Evolutionary conservation across 2,329 filamentous ascomycete species (phyloP), one percentile per base, ranked within the genome.

Genomic region (Aspergillus japonicus): DNA sequence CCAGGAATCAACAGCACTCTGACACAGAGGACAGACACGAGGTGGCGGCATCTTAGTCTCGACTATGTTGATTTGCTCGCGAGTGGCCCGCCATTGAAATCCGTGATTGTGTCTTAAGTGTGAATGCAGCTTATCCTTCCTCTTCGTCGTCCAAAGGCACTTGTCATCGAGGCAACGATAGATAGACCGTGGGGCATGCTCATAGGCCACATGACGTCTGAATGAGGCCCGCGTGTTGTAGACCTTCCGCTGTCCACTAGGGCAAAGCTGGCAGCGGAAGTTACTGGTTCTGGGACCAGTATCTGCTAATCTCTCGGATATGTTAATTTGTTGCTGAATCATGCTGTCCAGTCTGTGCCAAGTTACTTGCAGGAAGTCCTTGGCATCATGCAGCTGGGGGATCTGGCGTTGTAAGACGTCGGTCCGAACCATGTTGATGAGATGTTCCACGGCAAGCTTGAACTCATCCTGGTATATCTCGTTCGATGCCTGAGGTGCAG

Each of bases 81-180:
- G 19, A n/a, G n/a, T 35, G 4, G 35, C 24, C 2, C 24, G 23
- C 16, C 33, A 42, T 47, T 5, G 7, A 7, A 35, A 47, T 10
- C 10, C 12, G 16, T 62, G 63, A 8, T 31, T 39, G 19, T 1
- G 19, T 14, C 51, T 56, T 12, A 51, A 49, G 33, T 65, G 64
- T 0, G 11, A n/a, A 14, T 61, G 47, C 5, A 66, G 24, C 42
- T 63, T 66, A 31, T 66, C 64, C 47, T 50, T 60, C n/a, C 64
- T 47, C 24, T 12, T 24, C 2, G 21, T 33, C 7, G 3, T 19
- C 53, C 44, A 64, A 4, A 2, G 1, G 47, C 64, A 66, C 4
- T 4, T 5, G 39, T n/a, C 16, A 4, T 3, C 29, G 4, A 56
- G 44, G 26, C 61, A 66, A 29, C 2, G 19, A 21, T 61, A 61